Evolutionary conservation across 306 rosid genomes (phyloP).

Genomic region (Prunus armeniaca): DNA sequence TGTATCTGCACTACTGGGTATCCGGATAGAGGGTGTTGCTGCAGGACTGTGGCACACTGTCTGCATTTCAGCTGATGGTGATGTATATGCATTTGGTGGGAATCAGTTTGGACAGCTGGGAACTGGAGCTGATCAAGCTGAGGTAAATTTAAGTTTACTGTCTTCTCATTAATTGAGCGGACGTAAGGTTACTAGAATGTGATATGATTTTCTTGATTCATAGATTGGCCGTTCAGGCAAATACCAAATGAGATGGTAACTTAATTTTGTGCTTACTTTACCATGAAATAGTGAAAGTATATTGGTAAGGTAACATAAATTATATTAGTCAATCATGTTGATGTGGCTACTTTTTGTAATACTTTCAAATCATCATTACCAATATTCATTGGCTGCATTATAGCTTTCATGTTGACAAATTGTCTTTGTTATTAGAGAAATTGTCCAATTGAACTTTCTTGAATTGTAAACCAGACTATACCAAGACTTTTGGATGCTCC

Average conservation of each 20-base stretch:
- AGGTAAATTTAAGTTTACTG: constrained; percentile 41
- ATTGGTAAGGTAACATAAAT: not conserved
- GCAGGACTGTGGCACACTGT: constrained; percentile 96
- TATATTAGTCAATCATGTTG: not conserved
- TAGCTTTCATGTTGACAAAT: constrained; percentile 4
- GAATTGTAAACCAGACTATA: constrained; percentile 53
- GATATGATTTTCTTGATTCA: not conserved
- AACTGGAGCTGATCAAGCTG: constrained; percentile 85
- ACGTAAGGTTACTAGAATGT: not conserved
- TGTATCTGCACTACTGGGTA: constrained; percentile 80
- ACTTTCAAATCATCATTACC: not conserved
- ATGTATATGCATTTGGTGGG: constrained; percentile 84
- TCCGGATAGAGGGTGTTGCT: constrained; percentile 69
- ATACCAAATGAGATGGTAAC: not conserved
- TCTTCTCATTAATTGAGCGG: not conserved
- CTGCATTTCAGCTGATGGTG: constrained; percentile 83
- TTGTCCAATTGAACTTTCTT: constrained; percentile 21
- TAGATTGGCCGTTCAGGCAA: not conserved
- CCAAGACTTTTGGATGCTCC: constrained; percentile 83
- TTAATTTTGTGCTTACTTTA: not conserved
- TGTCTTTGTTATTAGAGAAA: not conserved
- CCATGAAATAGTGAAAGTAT: not conserved
- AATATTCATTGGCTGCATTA: not conserved
- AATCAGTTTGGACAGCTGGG: constrained; percentile 98
- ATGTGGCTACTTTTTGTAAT: not conserved